Conservation (phyloP, 176 grass and related monocot species). For the Saccharum spontaneum region DNA sequence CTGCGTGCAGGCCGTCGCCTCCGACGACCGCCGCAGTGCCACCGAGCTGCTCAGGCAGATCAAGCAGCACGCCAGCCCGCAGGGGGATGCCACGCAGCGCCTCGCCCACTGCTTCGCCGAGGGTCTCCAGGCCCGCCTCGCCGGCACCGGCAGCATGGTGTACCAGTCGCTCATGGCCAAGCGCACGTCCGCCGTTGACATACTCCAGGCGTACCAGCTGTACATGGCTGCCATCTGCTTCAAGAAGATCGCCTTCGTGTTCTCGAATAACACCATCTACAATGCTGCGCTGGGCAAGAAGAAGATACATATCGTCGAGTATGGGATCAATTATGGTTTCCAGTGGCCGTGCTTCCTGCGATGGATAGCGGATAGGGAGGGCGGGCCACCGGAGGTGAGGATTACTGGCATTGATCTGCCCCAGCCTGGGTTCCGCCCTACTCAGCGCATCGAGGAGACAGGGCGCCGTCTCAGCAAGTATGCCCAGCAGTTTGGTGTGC, state of each 20-base stretch:
- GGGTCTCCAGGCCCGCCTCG: constrained; percentile 70
- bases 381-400: constrained; percentile 62
- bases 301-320: constrained; percentile 76
- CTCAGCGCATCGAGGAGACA: constrained; percentile 64
- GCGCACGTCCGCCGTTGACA: constrained; percentile 36
- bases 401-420: constrained; percentile 73
- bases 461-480: constrained; percentile 61
- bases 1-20: constrained; percentile 73
- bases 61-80: constrained; percentile 46
- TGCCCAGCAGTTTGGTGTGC: constrained; percentile 49
- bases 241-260: constrained; percentile 58
- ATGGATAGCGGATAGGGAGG: constrained; percentile 33
- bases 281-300: constrained; percentile 48
- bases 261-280: constrained; percentile 59
- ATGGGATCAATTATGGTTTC: constrained; percentile 72
- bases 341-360: constrained; percentile 82
- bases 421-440: constrained; percentile 75
- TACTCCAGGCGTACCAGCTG: constrained; percentile 72
- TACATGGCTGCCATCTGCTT: constrained; percentile 86
- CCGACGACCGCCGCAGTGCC: constrained; percentile 62
- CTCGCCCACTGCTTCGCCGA: constrained; percentile 75
- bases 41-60: constrained; percentile 81
- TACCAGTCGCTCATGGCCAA: constrained; percentile 72
- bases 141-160: constrained; percentile 57
- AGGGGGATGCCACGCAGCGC: constrained; percentile 69